A percentile compares a stretch with the other conserved stretches of the same genome.
Evolutionary conservation across 257 asterid genomes (phyloP).

Genomic region (Buddleja alternifolia): DNA sequence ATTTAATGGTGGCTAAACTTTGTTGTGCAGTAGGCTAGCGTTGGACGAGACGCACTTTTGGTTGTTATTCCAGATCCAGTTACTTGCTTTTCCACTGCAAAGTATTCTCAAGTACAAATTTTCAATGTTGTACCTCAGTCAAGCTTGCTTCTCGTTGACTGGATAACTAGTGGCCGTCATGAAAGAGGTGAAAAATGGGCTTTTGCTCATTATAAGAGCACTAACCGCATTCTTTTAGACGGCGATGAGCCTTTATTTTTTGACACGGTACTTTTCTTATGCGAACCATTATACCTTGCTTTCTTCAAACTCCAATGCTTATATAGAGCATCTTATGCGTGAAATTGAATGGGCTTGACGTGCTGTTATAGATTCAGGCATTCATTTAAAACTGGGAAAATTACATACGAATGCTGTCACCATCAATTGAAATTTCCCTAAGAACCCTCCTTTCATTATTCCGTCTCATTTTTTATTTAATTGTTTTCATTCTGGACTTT

Average conservation of each 20-base stretch:
- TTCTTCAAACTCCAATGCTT: slow-evolving; percentile 2
- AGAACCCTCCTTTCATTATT: neutral
- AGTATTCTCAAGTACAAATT: slow-evolving; percentile 74
- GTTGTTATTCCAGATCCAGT: slow-evolving; percentile 96
- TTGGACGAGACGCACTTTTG: slow-evolving; percentile 69
- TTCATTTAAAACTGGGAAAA: neutral
- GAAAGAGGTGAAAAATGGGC: slow-evolving; percentile 94
- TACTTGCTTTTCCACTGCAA: slow-evolving; percentile 93
- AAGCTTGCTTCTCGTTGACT: slow-evolving; percentile 84
- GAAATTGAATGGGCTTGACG: neutral
- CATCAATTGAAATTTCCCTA: neutral
- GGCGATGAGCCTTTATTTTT: slow-evolving; percentile 70
- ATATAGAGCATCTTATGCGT: neutral
- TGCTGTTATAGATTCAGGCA: neutral
- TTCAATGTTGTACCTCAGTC: slow-evolving; percentile 65
- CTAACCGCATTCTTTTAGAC: slow-evolving; percentile 61
- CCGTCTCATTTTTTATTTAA: neutral
- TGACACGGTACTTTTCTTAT: slow-evolving; percentile 64
- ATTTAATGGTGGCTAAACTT: slow-evolving; percentile 40
- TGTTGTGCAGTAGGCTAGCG: slow-evolving; percentile 71
- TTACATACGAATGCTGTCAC: neutral
- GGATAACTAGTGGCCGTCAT: slow-evolving; percentile 97
- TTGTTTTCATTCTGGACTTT: neutral
- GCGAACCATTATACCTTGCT: slow-evolving; percentile 8
- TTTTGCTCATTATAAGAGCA: slow-evolving; percentile 76